phyloP scores from a whole-genome alignment of 768 basidiomycete genomes.

The Trametes meyenii region DNA sequence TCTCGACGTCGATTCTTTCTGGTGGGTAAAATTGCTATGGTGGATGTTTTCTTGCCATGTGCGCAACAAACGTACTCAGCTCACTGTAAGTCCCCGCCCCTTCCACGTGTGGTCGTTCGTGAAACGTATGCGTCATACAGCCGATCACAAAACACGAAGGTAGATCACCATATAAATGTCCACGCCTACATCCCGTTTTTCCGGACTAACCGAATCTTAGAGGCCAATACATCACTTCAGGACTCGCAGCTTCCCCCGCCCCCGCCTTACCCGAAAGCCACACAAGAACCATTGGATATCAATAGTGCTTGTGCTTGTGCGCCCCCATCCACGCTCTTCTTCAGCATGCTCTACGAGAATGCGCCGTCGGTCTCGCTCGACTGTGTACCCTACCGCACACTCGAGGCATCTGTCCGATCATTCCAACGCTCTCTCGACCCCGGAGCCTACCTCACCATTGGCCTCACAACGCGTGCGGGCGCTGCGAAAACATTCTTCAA shows the following conservation, averaged over 20 bases:
- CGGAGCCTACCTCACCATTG: slow-evolving; percentile 20
- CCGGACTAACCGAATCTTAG: background rate
- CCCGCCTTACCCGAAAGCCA: background rate
- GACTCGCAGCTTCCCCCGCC: background rate
- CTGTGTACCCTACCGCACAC: slow-evolving; percentile 15
- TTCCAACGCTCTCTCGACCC: slow-evolving; percentile 20
- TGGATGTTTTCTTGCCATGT: slow-evolving; percentile 9
- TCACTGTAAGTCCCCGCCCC: background rate
- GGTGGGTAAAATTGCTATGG: slow-evolving; percentile 9
- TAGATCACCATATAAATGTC: background rate
- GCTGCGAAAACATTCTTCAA: slow-evolving; percentile 6
- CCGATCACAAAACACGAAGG: slow-evolving; percentile 4
- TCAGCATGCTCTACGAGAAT: slow-evolving; percentile 12
- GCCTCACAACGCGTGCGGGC: slow-evolving; percentile 25
- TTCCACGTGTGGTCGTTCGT: background rate
- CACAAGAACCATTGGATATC: background rate
- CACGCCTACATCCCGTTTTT: background rate
- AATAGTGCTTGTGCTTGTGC: background rate
- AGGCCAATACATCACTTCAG: background rate
- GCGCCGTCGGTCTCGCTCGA: slow-evolving; percentile 21
- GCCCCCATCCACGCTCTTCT: slow-evolving; percentile 15
- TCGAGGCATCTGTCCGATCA: slow-evolving; percentile 17
- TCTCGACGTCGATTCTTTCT: slow-evolving; percentile 15
- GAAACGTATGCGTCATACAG: background rate
- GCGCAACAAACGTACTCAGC: background rate